Percentiles rank a stretch among this genome's conserved stretches.
Evolutionary conservation across 2,329 filamentous ascomycete genomes (phyloP).

Genomic region (Trichoderma guizhouense): DNA sequence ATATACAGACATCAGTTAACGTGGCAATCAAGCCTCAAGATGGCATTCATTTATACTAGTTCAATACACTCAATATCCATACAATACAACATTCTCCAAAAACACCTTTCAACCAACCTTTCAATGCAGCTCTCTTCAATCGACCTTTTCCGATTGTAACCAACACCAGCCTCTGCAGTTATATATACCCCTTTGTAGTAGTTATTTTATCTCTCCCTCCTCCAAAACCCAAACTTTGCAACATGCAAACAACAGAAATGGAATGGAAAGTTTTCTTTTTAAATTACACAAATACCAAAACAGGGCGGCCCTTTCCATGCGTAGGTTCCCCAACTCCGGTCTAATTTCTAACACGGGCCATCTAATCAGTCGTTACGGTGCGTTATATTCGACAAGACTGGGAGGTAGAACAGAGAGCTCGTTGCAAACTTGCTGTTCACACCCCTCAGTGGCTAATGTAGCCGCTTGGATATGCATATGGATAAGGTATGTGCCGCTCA

Average conservation of each 20-base stretch:
- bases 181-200: neutral
- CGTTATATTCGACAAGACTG: neutral
- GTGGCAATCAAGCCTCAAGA: neutral
- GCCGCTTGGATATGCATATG: neutral
- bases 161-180: neutral
- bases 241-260: neutral
- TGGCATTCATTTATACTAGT: neutral
- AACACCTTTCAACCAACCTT: neutral
- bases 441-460: neutral
- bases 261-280: neutral
- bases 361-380: conserved; percentile 3
- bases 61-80: neutral
- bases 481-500: neutral
- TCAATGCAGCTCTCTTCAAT: neutral
- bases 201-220: neutral
- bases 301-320: neutral
- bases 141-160: neutral
- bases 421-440: conserved; percentile 17
- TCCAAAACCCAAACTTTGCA: neutral
- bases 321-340: conserved; percentile 2
- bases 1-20: neutral
- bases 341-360: conserved; percentile 12
- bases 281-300: neutral
- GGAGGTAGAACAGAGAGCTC: neutral
- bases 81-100: neutral